A percentile compares a stretch with the other conserved stretches of the same genome.
Evolutionary conservation across 2,329 filamentous ascomycete genomes (phyloP).

Genomic region (Microcera coccophila): DNA sequence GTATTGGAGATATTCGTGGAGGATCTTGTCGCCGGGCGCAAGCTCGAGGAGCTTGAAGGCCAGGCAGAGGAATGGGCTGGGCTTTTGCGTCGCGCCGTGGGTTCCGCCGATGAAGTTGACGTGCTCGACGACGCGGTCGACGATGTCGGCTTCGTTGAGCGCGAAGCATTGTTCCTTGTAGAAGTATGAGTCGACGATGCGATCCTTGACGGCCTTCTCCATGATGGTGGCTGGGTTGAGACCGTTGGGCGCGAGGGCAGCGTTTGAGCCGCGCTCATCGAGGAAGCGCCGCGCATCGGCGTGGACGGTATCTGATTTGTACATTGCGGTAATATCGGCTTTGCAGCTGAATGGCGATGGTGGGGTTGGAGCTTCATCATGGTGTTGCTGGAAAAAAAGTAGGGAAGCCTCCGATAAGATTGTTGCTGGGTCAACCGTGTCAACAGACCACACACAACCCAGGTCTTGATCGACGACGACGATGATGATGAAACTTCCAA

Average conservation of each 20-base stretch:
- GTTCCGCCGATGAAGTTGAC: constrained; percentile 84
- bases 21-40: constrained; percentile 71
- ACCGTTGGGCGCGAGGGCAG: constrained; percentile 73
- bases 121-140: constrained; percentile 82
- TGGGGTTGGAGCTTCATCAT: constrained; percentile 11
- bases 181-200: constrained; percentile 92
- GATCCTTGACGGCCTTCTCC: constrained; percentile 92
- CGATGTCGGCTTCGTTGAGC: constrained; percentile 76
- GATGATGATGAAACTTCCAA: constrained; percentile 12
- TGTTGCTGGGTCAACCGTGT: constrained; percentile 42
- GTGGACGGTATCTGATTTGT: constrained; percentile 53
- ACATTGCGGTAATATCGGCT: constrained; percentile 24
- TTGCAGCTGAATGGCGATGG: constrained; percentile 9
- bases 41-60: constrained; percentile 93
- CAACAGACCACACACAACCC: constrained; percentile 17
- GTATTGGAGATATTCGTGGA: constrained; percentile 74
- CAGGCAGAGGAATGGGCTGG: constrained; percentile 88
- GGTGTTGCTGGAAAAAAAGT: constrained; percentile 17
- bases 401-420: constrained; percentile 35
- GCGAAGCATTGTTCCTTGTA: constrained; percentile 99
- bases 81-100: constrained; percentile 77
- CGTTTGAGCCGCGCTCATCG: constrained; percentile 82
- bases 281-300: constrained; percentile 80
- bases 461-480: constrained; percentile 7
- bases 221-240: constrained; percentile 94